Evolutionary conservation across 331 rosid genomes (phyloP).

Genomic region (Malus hybrid): DNA sequence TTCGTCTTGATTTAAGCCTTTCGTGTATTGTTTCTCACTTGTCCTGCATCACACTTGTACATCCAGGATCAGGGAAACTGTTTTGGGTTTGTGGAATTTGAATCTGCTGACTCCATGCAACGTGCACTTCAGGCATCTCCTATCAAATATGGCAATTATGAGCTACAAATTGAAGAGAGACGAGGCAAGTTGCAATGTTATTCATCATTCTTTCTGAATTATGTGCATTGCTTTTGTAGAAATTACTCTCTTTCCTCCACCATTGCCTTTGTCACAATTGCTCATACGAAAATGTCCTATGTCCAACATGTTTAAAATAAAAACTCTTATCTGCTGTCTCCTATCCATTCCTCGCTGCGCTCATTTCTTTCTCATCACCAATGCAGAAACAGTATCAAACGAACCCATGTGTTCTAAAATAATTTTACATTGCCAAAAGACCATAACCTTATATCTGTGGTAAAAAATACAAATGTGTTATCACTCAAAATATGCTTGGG

Average conservation of each 20-base stretch:
- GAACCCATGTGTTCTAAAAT: too few species aligned
- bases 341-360: background rate
- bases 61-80: slow-evolving; percentile 67
- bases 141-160: slow-evolving; percentile 29
- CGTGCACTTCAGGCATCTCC: slow-evolving; percentile 67
- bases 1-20: background rate
- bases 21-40: background rate
- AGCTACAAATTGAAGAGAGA: slow-evolving; percentile 64
- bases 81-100: slow-evolving; percentile 85
- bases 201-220: background rate
- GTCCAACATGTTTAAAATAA: background rate
- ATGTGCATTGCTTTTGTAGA: background rate
- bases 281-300: background rate
- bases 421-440: background rate
- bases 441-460: background rate
- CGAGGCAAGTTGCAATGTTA: slow-evolving; percentile 40
- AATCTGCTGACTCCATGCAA: slow-evolving; percentile 59
- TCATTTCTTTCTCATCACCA: background rate
- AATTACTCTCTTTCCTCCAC: background rate
- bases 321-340: background rate
- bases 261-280: background rate
- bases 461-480: background rate
- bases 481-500: background rate
- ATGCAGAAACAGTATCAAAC: too few species aligned
- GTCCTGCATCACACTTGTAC: background rate